Evolutionary conservation across 345 rosid species (phyloP).

Genomic region (Excoecaria cochinchinensis): DNA sequence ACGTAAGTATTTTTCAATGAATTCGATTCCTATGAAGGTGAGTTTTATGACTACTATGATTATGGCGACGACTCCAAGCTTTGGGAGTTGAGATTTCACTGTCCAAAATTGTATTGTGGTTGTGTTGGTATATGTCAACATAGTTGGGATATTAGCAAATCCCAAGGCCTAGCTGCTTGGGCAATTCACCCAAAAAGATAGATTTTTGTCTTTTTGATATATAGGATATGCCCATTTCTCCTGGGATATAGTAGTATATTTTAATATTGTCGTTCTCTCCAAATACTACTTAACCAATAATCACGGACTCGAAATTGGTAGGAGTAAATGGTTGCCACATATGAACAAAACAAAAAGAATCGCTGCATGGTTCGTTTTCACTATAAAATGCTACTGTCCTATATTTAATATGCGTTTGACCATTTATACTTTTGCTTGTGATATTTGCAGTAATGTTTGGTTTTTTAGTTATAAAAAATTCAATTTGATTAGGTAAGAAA

Average conservation of each 20-base stretch:
- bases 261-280: no score
- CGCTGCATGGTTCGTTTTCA: no score
- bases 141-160: no score
- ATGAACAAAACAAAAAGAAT: no score
- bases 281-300: no score
- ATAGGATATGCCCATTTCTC: not conserved
- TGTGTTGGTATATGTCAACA: not conserved
- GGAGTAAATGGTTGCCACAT: no score
- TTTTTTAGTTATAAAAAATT: not conserved
- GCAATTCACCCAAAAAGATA: not conserved
- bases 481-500: no score
- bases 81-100: not conserved
- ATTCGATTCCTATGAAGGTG: not conserved
- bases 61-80: not conserved
- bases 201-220: not conserved
- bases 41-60: not conserved
- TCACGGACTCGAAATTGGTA: no score
- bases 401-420: not conserved
- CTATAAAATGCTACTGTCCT: not conserved
- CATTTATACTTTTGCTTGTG: not conserved
- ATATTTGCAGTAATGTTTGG: not conserved
- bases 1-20: no score
- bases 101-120: not conserved
- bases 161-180: no score
- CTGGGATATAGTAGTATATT: no score